Evolutionary conservation across 176 grass and related monocot genomes (phyloP).

Genomic region (Leersia perrieri): DNA sequence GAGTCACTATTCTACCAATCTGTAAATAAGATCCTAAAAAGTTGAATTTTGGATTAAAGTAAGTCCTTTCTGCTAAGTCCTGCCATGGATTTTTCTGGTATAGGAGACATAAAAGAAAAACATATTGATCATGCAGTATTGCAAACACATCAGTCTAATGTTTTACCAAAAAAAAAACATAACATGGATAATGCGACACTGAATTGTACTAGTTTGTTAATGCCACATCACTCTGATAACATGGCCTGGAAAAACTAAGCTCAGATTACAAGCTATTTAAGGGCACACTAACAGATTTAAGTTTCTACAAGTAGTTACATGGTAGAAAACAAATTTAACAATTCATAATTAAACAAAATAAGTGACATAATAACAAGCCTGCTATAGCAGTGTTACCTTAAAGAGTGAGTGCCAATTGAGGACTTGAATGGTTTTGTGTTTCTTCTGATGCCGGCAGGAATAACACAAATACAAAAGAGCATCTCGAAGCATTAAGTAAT

Average conservation of each 20-base stretch:
- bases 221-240: not conserved
- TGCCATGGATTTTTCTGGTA: slow-evolving; percentile 13
- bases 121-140: not conserved
- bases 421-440: slow-evolving; percentile 94
- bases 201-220: not conserved
- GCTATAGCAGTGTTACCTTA: slow-evolving; percentile 55
- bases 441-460: slow-evolving; percentile 76
- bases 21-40: slow-evolving; percentile 2
- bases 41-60: not conserved
- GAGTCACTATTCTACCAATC: slow-evolving; percentile 17
- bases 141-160: slow-evolving; percentile 10
- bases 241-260: not conserved
- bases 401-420: slow-evolving; percentile 85
- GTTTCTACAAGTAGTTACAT: not conserved
- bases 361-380: slow-evolving; percentile 10
- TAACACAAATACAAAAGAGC: slow-evolving; percentile 72
- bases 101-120: not conserved
- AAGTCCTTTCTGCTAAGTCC: not conserved
- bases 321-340: not conserved
- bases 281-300: not conserved
- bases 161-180: slow-evolving; percentile 19
- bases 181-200: not conserved
- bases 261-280: slow-evolving; percentile 3
- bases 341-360: no score
- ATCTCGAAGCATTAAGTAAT: slow-evolving; percentile 85